These are phyloP conservation scores for Puccinia sorghi DNA, from an alignment of 1,284 basidiomycete genomes.

Conservation along the genomic window DNA sequence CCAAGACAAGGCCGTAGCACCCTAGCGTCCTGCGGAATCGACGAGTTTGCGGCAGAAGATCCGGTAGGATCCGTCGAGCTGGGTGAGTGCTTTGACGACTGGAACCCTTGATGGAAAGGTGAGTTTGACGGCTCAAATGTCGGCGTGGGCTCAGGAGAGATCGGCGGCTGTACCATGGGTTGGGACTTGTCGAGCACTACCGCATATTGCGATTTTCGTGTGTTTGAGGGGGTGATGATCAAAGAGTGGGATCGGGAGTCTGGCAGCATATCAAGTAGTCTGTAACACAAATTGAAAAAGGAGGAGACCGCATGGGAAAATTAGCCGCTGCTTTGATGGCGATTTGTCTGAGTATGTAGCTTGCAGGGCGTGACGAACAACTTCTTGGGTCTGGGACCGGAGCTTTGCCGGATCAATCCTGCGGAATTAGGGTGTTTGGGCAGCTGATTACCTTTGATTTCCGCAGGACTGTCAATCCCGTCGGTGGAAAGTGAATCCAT, in stretches of 20 bases:
- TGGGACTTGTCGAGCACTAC: slow-evolving; percentile 19
- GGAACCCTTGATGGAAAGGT: not conserved
- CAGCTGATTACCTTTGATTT: not conserved
- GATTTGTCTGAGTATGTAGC: too few relatives aligned
- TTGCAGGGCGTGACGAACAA: slow-evolving; percentile 13
- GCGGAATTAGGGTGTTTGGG: slow-evolving; percentile 14
- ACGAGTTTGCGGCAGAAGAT: not conserved
- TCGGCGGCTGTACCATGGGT: not conserved
- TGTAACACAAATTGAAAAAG: not conserved
- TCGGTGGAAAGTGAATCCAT: not conserved
- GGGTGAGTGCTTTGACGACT: not conserved
- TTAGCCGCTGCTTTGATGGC: too few relatives aligned
- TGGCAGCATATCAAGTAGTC: slow-evolving; percentile 9
- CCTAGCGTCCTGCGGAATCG: slow-evolving; percentile 2
- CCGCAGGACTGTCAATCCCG: not conserved
- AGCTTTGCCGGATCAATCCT: not conserved
- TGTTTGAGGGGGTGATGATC: slow-evolving; percentile 1
- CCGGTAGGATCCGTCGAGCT: slow-evolving; percentile 4
- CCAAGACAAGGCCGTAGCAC: slow-evolving; percentile 4
- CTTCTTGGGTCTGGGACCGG: not conserved
- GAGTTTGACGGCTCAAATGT: slow-evolving; percentile 16
- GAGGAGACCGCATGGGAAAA: not conserved
- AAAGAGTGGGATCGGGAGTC: slow-evolving; percentile 1
- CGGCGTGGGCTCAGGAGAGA: slow-evolving; percentile 24
- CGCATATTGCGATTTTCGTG: slow-evolving; percentile 26